Base-by-base conservation (phyloP, 2,329 filamentous ascomycete species). In the Didymella exigua region DNA sequence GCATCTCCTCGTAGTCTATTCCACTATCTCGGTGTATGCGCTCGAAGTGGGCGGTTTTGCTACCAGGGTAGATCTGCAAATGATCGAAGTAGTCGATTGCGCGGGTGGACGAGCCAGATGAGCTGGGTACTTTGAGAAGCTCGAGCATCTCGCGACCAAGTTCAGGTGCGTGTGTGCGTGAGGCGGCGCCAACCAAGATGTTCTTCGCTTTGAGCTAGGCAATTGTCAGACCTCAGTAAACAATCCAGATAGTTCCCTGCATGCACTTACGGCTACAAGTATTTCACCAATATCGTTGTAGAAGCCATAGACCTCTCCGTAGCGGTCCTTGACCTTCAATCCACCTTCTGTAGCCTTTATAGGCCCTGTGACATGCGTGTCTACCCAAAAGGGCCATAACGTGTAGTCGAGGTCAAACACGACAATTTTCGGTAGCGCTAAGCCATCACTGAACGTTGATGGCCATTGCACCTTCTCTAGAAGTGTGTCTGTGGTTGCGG, bases 391-490 rank as follows among this genome's bases (percentile, higher is more conserved):
- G 4, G 93, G 92, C 95, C 93, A 98, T n/a, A 98, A 82, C 0
- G 95, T 98, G 81, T 97, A 98, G 81, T 98, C 93, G 59, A 98
- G 86, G 75, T 98, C 95, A 78, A 98, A 97, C 60, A 95, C 90
- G 66, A 98, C 84, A 63, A 96, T 83, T 58, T 88, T 86, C 0
- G 93, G 93, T 1, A 96, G 83, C 0, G 91, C 90, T 0, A 86
- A 83, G 36, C 85, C 82, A 63, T 88, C 86, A 57, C 77, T 84
- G 75, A 88, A 86, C 11, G 84, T 86, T 14, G 78, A 73, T 4
- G 83, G 83, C 59, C 77, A 72, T 30, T 68, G 63, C 5, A 74
- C 68, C 19, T 70, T 68, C 19, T 71, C 61, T 9, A 77, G 67
- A 2, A 75, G 71, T 5, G 70, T 69, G 7, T 73, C 73, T 3